Evolutionary conservation across 2,329 filamentous ascomycete species (phyloP), one percentile per base, ranked within the genome.

Genomic region (Mycosphaerella arachidis): DNA sequence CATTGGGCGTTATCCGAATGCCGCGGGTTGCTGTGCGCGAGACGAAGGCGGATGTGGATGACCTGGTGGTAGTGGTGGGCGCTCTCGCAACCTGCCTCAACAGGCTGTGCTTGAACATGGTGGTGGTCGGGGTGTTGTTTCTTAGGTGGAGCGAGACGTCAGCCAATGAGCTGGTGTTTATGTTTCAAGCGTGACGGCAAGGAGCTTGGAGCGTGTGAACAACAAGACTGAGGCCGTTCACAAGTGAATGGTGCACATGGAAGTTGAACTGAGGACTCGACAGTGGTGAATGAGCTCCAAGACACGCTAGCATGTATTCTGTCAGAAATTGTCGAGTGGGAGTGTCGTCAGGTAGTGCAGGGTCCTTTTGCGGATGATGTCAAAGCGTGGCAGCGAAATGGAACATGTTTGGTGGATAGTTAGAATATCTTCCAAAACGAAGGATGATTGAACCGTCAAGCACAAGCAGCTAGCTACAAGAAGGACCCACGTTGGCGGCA

Each of bases 81-180:
- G 69, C 70, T 66, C 70, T 68, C 35, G 70, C 67, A 57, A 70
- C 67, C 60, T 74, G 72, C 43, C 69, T 63, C 52, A 73, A 63
- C 50, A 74, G 59, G 57, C 56, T 72, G 63, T 60, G 64, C 58
- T 69, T 70, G 64, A 73, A 68, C 72, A 73, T 74, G 29, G 35
- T 66, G 60, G 20, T 31, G 58, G 51, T 46, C 7, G 8, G 24
- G 35, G 48, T 27, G 18, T 10, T 45, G 20, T 8, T 40, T 27
- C 9, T 48, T 13, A 2, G n/a, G 16, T 12, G 43, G 10, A 8
- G 43, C n/a, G 18, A 12, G 10, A 48, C 18, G n/a, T 30, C 27
- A 31, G 48, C 18, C 1, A 24, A 24, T 3, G 24, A 24, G n/a
- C 9, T 27, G 20, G 6, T 24, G 46, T 16, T 24, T n/a, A 24